A percentile compares a stretch with the other conserved stretches of the same genome.
Evolutionary conservation across 108 stramenopile genomes (phyloP).

Genomic region (Schizochytrium sp.): DNA sequence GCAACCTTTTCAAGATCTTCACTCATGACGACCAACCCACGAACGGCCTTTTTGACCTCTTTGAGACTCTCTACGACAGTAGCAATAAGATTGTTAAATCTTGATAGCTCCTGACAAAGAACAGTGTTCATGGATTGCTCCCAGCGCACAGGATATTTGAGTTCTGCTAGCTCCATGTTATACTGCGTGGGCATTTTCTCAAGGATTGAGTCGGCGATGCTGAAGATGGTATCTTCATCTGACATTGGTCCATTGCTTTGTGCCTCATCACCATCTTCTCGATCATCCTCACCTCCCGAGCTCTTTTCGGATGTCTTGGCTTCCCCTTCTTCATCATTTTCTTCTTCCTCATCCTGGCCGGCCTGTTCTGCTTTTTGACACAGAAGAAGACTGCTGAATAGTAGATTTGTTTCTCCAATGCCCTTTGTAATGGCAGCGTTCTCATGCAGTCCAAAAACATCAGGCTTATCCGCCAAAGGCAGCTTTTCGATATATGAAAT

Average conservation of each 20-base stretch:
- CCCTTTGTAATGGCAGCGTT: slow-evolving; percentile 77
- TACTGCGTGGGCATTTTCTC: slow-evolving; percentile 71
- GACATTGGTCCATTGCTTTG: slow-evolving; percentile 61
- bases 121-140: slow-evolving; percentile 81
- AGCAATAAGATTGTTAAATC: slow-evolving; percentile 74
- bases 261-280: slow-evolving; percentile 60
- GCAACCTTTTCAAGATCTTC: slow-evolving; percentile 79
- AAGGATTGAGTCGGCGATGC: slow-evolving; percentile 71
- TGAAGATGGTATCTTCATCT: slow-evolving; percentile 68
- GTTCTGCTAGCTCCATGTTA: slow-evolving; percentile 76
- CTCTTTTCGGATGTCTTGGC: slow-evolving; percentile 74
- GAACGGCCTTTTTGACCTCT: slow-evolving; percentile 74
- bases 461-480: slow-evolving; percentile 74
- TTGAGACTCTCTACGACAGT: slow-evolving; percentile 62
- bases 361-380: slow-evolving; percentile 63
- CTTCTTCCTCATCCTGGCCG: slow-evolving; percentile 73
- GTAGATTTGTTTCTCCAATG: slow-evolving; percentile 69
- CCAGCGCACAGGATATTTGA: slow-evolving; percentile 78
- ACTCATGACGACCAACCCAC: slow-evolving; percentile 79
- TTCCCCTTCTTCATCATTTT: slow-evolving; percentile 64
- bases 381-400: slow-evolving; percentile 62
- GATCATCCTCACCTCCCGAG: slow-evolving; percentile 71
- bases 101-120: slow-evolving; percentile 77
- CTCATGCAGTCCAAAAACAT: slow-evolving; percentile 78
- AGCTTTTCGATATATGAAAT: slow-evolving; percentile 72